Evolutionary conservation across 176 grass and related monocot species (phyloP).

Genomic region (Triticum urartu): DNA sequence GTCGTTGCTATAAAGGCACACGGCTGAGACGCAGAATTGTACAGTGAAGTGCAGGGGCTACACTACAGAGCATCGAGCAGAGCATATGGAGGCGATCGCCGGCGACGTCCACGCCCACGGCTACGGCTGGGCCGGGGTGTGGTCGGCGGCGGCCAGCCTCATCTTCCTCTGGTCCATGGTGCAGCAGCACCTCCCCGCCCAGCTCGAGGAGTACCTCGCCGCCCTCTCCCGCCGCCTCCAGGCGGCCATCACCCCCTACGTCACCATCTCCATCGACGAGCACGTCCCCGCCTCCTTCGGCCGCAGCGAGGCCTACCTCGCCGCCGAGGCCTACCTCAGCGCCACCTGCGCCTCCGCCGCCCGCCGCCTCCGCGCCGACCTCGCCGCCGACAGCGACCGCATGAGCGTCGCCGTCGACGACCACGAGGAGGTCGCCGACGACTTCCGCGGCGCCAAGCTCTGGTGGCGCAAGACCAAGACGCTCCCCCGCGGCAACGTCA

Average conservation of each 20-base stretch:
- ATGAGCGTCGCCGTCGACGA: constrained; percentile 40
- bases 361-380: constrained; percentile 38
- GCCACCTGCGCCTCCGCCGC: constrained; percentile 28
- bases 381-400: constrained; percentile 22
- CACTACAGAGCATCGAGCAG: neutral
- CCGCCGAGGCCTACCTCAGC: constrained; percentile 53
- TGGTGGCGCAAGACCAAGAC: constrained; percentile 34
- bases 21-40: neutral
- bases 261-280: constrained; percentile 54
- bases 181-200: constrained; percentile 31
- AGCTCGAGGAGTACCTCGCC: neutral
- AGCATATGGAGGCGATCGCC: neutral
- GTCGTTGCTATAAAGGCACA: neutral
- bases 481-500: neutral
- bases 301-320: constrained; percentile 35
- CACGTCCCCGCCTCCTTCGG: constrained; percentile 25
- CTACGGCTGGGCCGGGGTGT: constrained; percentile 28
- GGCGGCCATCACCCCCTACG: constrained; percentile 6
- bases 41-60: neutral
- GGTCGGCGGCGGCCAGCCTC: constrained; percentile 31
- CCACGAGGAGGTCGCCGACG: constrained; percentile 47
- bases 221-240: neutral
- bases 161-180: constrained; percentile 34
- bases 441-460: constrained; percentile 27
- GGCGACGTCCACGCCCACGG: neutral